These are phyloP conservation scores for Pseudogymnoascus sp. DNA, from an alignment of 2,329 filamentous ascomycete species.

Conservation along the genomic window DNA sequence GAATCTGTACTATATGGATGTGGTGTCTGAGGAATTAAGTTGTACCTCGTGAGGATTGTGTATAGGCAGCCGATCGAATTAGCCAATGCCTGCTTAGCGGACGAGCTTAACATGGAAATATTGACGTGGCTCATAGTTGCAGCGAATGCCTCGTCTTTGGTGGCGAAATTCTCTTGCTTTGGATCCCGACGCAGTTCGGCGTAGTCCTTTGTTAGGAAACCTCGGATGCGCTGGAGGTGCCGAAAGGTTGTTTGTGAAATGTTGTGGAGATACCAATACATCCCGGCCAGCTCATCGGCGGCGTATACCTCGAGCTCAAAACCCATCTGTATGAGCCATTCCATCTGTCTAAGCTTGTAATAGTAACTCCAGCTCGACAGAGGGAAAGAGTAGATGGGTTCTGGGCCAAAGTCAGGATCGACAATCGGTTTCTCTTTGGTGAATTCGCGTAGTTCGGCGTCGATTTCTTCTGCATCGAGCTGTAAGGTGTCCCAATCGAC, in stretches of 20 bases:
- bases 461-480: conserved; percentile 71
- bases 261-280: conserved; percentile 87
- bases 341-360: conserved; percentile 84
- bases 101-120: conserved; percentile 57
- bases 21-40: conserved; percentile 34
- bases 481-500: conserved; percentile 80
- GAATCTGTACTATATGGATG: conserved; percentile 51
- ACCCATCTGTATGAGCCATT: conserved; percentile 81
- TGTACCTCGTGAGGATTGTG: conserved; percentile 39
- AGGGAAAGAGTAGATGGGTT: conserved; percentile 60
- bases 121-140: conserved; percentile 51
- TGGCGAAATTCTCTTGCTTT: conserved; percentile 15
- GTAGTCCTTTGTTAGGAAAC: conserved; percentile 45
- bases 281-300: conserved; percentile 72
- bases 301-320: conserved; percentile 93
- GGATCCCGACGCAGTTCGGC: conserved; percentile 16
- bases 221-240: conserved; percentile 67
- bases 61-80: conserved; percentile 48
- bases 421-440: conserved; percentile 55
- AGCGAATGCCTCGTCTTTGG: conserved; percentile 39
- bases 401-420: conserved; percentile 41
- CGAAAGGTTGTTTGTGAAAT: conserved; percentile 55
- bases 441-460: conserved; percentile 57
- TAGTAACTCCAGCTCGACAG: conserved; percentile 85
- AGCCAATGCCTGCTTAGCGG: conserved; percentile 51